Conservation (phyloP, 371 early-diverging fungal genomes). For the Rhizomucor miehei region DNA sequence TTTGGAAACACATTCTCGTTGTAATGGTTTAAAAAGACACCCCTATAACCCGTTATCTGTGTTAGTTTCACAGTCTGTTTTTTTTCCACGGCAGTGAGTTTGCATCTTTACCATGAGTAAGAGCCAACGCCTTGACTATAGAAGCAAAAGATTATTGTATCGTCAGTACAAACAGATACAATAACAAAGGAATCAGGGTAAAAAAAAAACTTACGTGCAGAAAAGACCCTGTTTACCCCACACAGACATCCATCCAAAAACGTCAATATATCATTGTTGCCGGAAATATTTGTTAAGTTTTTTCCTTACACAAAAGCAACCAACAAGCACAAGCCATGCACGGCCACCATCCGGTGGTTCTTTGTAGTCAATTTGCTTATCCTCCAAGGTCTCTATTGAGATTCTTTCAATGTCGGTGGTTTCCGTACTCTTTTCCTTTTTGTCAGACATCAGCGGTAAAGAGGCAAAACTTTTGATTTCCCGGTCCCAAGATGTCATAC, state of each 20-base stretch:
- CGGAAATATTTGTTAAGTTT: too few species aligned
- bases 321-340: constrained; percentile 31
- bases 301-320: constrained; percentile 31
- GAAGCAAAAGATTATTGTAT: background rate
- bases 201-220: constrained; percentile 27
- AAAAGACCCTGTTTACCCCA: constrained; percentile 25
- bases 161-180: background rate
- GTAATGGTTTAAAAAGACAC: constrained; percentile 36
- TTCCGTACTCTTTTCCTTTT: too few species aligned
- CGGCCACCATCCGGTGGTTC: constrained; percentile 32
- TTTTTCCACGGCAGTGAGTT: too few species aligned
- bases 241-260: background rate
- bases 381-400: too few species aligned
- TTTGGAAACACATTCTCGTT: constrained; percentile 26
- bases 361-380: background rate
- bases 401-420: too few species aligned
- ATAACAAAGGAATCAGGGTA: too few species aligned
- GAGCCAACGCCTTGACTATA: constrained; percentile 30
- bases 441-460: too few species aligned
- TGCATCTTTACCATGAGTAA: constrained; percentile 16
- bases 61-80: too few species aligned
- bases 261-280: background rate
- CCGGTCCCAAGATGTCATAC: too few species aligned
- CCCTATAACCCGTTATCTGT: constrained; percentile 11
- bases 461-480: too few species aligned